phyloP scores from a whole-genome alignment of 176 grass and related monocot species.

The Ananas comosus region DNA sequence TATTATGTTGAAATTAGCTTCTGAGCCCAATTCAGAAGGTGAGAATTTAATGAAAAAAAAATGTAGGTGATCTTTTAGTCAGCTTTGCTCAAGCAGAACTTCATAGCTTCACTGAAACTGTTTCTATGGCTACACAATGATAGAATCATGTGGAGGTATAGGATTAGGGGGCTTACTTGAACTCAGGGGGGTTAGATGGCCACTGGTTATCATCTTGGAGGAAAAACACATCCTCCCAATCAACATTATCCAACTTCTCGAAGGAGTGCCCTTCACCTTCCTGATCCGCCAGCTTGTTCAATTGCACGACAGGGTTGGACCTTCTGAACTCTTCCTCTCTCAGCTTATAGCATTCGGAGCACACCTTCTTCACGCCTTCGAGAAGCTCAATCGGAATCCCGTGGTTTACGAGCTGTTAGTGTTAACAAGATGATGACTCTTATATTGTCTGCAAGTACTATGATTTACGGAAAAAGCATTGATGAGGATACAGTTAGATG shows the following conservation, averaged over 20 bases:
- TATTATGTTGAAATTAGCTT: no score
- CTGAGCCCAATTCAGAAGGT: no score
- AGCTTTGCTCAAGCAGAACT: no score
- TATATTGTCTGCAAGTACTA: neutral
- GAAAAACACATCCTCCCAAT: slow-evolving; percentile 61
- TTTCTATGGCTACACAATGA: neutral
- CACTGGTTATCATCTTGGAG: slow-evolving; percentile 37
- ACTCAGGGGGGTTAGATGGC: slow-evolving; percentile 32
- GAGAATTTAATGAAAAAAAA: no score
- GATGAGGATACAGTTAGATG: no score
- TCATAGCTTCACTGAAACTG: neutral
- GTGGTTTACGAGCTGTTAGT: slow-evolving; percentile 30
- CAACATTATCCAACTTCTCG: slow-evolving; percentile 34
- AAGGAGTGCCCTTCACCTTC: slow-evolving; percentile 21
- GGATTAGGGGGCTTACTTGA: slow-evolving; percentile 14
- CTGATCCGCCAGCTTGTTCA: slow-evolving; percentile 15
- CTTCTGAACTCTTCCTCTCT: slow-evolving; percentile 32
- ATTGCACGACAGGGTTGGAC: slow-evolving; percentile 25
- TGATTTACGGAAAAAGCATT: neutral
- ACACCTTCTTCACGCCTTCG: slow-evolving; percentile 40
- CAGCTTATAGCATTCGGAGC: slow-evolving; percentile 38
- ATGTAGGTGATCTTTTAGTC: no score
- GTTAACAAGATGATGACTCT: neutral
- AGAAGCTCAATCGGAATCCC: slow-evolving; percentile 43
- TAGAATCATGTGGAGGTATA: no score